These are phyloP conservation scores for Neopestalotiopsis rosae DNA, from an alignment of 2,329 filamentous ascomycete species.

Conservation along the genomic window DNA sequence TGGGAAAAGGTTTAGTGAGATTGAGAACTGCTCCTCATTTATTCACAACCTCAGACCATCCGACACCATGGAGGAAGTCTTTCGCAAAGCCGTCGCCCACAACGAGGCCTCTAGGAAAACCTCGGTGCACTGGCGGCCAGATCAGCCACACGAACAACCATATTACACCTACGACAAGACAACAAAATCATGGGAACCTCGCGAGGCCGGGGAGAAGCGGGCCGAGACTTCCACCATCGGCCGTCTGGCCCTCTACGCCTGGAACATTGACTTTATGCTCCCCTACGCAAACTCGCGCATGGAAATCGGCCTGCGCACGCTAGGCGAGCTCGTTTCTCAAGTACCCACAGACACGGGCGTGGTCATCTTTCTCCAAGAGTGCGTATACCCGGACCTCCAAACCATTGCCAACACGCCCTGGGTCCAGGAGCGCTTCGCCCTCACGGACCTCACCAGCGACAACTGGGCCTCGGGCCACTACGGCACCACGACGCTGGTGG, in stretches of 20 bases:
- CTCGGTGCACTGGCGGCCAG: slow-evolving; percentile 29
- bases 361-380: slow-evolving; percentile 58
- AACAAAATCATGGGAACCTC: slow-evolving; percentile 26
- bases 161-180: slow-evolving; percentile 28
- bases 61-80: slow-evolving; percentile 30
- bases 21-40: background rate
- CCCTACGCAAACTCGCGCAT: slow-evolving; percentile 32
- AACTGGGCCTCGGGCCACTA: slow-evolving; percentile 51
- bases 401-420: slow-evolving; percentile 48
- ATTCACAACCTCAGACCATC: background rate
- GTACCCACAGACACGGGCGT: slow-evolving; percentile 30
- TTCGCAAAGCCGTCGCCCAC: slow-evolving; percentile 28
- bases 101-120: slow-evolving; percentile 23
- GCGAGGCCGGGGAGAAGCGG: background rate
- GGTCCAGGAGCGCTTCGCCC: slow-evolving; percentile 49
- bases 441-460: slow-evolving; percentile 48
- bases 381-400: slow-evolving; percentile 47
- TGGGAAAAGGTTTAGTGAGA: background rate
- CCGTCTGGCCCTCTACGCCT: slow-evolving; percentile 32
- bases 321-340: slow-evolving; percentile 23
- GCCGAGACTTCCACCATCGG: slow-evolving; percentile 18
- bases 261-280: slow-evolving; percentile 42
- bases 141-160: slow-evolving; percentile 32
- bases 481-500: slow-evolving; percentile 57
- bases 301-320: slow-evolving; percentile 31